Evolutionary conservation across 768 basidiomycete genomes (phyloP), one percentile per base, ranked within the genome.

Genomic region (Trametes punicea): DNA sequence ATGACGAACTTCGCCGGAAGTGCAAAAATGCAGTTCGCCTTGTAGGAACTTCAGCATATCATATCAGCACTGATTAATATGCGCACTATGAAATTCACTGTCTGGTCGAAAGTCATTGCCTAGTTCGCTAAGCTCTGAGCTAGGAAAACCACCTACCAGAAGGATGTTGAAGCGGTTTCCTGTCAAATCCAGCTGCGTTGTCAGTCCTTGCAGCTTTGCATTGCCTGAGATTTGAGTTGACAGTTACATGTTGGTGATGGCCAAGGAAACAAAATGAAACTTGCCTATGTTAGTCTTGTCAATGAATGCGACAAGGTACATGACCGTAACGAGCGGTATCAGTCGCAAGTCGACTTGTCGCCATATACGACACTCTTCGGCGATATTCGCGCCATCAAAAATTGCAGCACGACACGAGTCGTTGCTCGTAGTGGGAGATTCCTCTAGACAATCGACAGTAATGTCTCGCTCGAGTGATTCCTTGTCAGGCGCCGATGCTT

Each of bases 31-130:
- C 82, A 83, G 62, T 81, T 82, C 6, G 79, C 79, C 82, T 80
- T 60, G 46, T 16, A 4, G 34, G 23, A 1, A 27, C 8, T 20
- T 31, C 6, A 50, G 26, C 20, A 26, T 18, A 42, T 3, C 41
- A 25, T 26, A 25, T 15, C 23, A 41, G 8, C 13, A 7, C 10
- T 27, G 23, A 7, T 18, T n/a, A 34, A 41, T 5, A 26, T 9
- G 66, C 82, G 46, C 63, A 85, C 85, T 38, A 87, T 78, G 65
- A 86, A 86, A 62, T 78, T 87, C 78, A 83, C 81, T 0, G 83
- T 85, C 84, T 87, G 50, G 46, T 4, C 23, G 8, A 10, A 23
- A 10, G 15, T 21, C 23, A 27, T 2, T 18, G 4, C 27, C 26
- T 10, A 20, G 13, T 16, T 20, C 10, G 29, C 5, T 34, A 4